Evolutionary conservation across 306 rosid species (phyloP), one percentile per base, ranked within the genome.

Genomic region (Cicer bijugum): DNA sequence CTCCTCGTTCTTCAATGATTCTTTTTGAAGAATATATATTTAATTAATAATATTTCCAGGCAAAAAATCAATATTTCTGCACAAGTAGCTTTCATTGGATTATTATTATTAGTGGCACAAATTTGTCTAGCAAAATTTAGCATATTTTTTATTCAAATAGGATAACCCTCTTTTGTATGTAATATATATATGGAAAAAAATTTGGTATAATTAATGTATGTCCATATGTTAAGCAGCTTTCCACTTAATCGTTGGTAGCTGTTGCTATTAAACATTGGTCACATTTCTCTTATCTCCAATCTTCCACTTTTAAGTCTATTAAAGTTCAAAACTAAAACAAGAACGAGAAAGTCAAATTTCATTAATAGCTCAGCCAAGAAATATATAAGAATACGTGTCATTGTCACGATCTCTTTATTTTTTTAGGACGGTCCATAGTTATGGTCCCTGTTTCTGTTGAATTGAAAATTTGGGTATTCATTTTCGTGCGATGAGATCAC

Each of bases 331-430:
- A 6, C 62, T 20, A 56, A 1, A 53, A 20, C 33, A 9, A 48
- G 14, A 59, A n/a, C 48, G 6, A 8, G n/a, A 77, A 77, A 71
- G 38, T 61, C 72, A 70, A 39, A 68, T 56, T 55, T 67, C 75
- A 44, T 66, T 45, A 7, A 76, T 56, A 16, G 9, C 69, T 48
- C 33, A 33, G 48, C 58, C 72, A 64, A 60, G 6, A 37, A 60
- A 2, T 23, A 71, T 9, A 28, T 11, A 19, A 45, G 15, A 59
- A 46, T 11, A 58, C 35, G 15, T 38, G 15, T 64, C 45, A 5
- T 1, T 11, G 23, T n/a, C 46, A 17, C 16, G 12, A 14, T 12
- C 50, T 12, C 28, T 1, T 12, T 55, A 9, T 20, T 57, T 28
- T 56, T 23, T 23, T 55, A 70, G n/a, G 4, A 51, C 6, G 20